These are phyloP conservation scores for Citeromyces hawaiiensis DNA, from an alignment of 1,139 yeast species.

Conservation along the genomic window DNA sequence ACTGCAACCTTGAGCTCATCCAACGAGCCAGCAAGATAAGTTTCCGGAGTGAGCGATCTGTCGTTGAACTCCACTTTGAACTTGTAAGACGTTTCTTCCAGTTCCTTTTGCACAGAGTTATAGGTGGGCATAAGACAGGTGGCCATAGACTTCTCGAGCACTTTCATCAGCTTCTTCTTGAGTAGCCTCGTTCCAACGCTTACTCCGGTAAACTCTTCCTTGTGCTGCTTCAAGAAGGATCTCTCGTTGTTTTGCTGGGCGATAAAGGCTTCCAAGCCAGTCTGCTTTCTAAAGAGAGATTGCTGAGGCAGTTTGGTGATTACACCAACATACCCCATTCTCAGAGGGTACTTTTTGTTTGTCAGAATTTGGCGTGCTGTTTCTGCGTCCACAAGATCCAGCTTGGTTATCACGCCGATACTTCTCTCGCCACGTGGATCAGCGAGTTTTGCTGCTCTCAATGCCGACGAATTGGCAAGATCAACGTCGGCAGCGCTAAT, in stretches of 20 bases:
- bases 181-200: conserved; percentile 67
- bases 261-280: conserved; percentile 27
- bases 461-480: conserved; percentile 89
- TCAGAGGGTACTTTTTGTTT: conserved; percentile 76
- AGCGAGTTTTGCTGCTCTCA: conserved; percentile 81
- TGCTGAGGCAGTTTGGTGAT: conserved; percentile 62
- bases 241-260: conserved; percentile 59
- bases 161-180: conserved; percentile 71
- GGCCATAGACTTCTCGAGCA: conserved; percentile 87
- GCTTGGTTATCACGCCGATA: conserved; percentile 87
- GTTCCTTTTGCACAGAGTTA: conserved; percentile 71
- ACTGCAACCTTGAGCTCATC: conserved; percentile 80
- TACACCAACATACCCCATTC: conserved; percentile 97
- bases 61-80: conserved; percentile 96
- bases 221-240: conserved; percentile 44
- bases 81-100: conserved; percentile 86
- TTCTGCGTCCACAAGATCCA: conserved; percentile 77
- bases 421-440: conserved; percentile 95
- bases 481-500: conserved; percentile 98
- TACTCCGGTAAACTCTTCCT: conserved; percentile 47
- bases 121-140: conserved; percentile 81
- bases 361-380: conserved; percentile 56
- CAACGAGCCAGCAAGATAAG: conserved; percentile 83
- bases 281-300: conserved; percentile 19
- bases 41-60: conserved; percentile 83